Conservation (phyloP, 1,139 yeast species). For the Hyphopichia wangnamkhiaoensis region DNA sequence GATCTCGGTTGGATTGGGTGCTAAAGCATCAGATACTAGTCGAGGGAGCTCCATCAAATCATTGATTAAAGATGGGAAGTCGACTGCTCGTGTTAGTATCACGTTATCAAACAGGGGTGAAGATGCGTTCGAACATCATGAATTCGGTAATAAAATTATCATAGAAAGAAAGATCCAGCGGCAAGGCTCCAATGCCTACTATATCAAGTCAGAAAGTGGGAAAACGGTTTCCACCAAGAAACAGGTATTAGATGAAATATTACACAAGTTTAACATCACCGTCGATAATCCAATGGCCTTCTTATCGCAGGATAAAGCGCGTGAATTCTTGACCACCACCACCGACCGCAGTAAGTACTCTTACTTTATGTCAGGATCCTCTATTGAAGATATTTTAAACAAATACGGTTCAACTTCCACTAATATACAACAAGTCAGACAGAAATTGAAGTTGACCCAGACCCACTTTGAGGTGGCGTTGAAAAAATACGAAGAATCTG, state of each 20-base stretch:
- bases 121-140: constrained; percentile 63
- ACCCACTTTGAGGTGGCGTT: constrained; percentile 26
- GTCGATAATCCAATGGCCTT: constrained; percentile 93
- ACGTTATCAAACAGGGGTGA: constrained; percentile 62
- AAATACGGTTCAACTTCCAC: constrained; percentile 47
- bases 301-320: constrained; percentile 90
- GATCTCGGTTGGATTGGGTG: constrained; percentile 89
- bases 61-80: constrained; percentile 76
- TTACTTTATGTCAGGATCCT: constrained; percentile 79
- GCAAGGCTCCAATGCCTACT: constrained; percentile 51
- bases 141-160: constrained; percentile 66
- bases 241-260: constrained; percentile 64
- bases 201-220: constrained; percentile 53
- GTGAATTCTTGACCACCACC: constrained; percentile 80
- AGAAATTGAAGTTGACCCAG: constrained; percentile 35
- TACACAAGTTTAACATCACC: constrained; percentile 71
- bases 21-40: constrained; percentile 86
- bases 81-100: constrained; percentile 61
- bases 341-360: constrained; percentile 69
- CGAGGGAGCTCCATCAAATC: constrained; percentile 74
- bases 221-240: constrained; percentile 61
- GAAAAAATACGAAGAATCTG: constrained; percentile 34
- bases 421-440: constrained; percentile 41
- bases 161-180: constrained; percentile 70
- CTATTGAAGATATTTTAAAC: constrained; percentile 59